Percentiles rank a stretch among this genome's conserved stretches.
phyloP scores from a whole-genome alignment of 1,139 yeast genomes.

The Pichia sp. region DNA sequence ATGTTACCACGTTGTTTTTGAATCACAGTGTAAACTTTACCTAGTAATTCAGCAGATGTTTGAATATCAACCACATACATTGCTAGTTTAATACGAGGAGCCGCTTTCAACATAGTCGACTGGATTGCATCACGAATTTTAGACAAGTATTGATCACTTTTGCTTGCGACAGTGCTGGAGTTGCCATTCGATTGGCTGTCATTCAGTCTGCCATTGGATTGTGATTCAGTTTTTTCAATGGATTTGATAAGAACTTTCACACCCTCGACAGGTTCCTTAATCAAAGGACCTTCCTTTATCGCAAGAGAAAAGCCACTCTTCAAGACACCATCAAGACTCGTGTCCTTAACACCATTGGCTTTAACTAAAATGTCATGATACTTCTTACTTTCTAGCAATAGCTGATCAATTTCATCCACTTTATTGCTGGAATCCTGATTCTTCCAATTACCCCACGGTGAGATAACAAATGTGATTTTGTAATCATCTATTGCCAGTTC shows the following conservation, averaged over 20 bases:
- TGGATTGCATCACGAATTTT: slow-evolving; percentile 72
- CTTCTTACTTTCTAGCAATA: slow-evolving; percentile 33
- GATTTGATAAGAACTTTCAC: slow-evolving; percentile 54
- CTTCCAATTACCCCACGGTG: slow-evolving; percentile 6
- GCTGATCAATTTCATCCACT: neutral
- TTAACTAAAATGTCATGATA: slow-evolving; percentile 73
- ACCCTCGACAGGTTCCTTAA: slow-evolving; percentile 86
- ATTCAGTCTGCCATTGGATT: slow-evolving; percentile 14
- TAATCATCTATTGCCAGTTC: slow-evolving; percentile 33
- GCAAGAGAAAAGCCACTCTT: slow-evolving; percentile 85
- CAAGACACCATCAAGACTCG: slow-evolving; percentile 40
- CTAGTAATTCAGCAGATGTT: slow-evolving; percentile 89
- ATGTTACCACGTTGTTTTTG: slow-evolving; percentile 84
- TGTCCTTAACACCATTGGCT: slow-evolving; percentile 32
- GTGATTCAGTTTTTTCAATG: slow-evolving; percentile 38
- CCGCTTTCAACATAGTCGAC: slow-evolving; percentile 64
- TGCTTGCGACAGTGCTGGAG: slow-evolving; percentile 35
- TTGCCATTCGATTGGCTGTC: neutral
- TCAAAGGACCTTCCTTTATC: slow-evolving; percentile 78
- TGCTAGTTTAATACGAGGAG: slow-evolving; percentile 87
- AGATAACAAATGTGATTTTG: slow-evolving; percentile 27
- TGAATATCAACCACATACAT: slow-evolving; percentile 94
- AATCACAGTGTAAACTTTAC: slow-evolving; percentile 92
- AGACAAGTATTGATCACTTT: slow-evolving; percentile 59
- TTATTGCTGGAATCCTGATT: neutral